phyloP scores from a whole-genome alignment of 129 eudicot species.

The Arctium lappa region DNA sequence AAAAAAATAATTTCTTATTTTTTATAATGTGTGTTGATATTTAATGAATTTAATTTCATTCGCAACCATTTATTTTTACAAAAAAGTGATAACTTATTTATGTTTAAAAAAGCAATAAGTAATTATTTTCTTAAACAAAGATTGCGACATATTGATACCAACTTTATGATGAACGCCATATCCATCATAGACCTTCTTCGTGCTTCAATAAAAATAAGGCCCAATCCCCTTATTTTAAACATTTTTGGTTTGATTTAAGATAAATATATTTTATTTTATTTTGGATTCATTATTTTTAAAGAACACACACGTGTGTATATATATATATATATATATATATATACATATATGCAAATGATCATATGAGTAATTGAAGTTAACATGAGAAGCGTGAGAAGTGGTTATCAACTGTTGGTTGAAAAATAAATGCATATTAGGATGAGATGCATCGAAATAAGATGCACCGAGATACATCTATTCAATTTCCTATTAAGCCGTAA shows the following conservation, averaged over 20 bases:
- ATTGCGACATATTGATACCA: not conserved
- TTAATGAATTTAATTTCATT: too few species aligned
- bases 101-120: not conserved
- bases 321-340: not conserved
- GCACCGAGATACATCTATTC: too few species aligned
- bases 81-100: not conserved
- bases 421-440: too few species aligned
- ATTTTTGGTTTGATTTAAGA: not conserved
- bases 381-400: too few species aligned
- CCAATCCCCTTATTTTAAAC: not conserved
- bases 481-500: too few species aligned
- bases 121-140: not conserved
- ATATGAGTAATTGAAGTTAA: too few species aligned
- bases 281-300: not conserved
- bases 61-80: too few species aligned
- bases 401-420: too few species aligned
- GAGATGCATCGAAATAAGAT: too few species aligned
- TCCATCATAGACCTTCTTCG: slow-evolving; percentile 7
- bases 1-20: too few species aligned
- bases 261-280: not conserved
- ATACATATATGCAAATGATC: not conserved
- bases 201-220: not conserved
- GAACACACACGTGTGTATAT: too few species aligned
- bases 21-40: too few species aligned
- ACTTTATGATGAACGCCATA: slow-evolving; percentile 8